These are phyloP conservation scores for Tetrapisispora iriomotensis DNA, from an alignment of 805 yeast genomes.

Conservation along the genomic window DNA sequence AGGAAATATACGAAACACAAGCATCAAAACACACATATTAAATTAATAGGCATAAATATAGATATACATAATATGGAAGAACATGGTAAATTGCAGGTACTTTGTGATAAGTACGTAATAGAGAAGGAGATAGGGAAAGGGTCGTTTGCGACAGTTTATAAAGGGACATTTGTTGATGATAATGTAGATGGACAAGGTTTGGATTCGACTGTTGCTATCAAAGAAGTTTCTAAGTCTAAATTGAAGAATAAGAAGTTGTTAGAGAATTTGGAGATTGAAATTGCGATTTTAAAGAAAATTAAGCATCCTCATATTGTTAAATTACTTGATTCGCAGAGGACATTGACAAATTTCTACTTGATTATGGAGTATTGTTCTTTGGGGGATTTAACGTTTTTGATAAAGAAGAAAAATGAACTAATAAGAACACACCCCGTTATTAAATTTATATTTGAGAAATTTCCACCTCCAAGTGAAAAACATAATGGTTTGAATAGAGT, in stretches of 20 bases:
- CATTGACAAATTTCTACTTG: constrained; percentile 69
- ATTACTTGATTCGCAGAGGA: constrained; percentile 71
- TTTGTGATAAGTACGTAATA: constrained; percentile 21
- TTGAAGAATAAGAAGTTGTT: constrained; percentile 76
- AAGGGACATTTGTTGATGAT: constrained; percentile 40
- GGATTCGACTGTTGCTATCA: constrained; percentile 64
- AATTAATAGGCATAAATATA: neutral
- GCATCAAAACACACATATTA: too few species aligned
- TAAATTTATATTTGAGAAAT: constrained; percentile 62
- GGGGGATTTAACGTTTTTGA: constrained; percentile 87
- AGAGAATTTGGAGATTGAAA: constrained; percentile 88
- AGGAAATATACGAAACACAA: too few species aligned
- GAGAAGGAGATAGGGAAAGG: constrained; percentile 80
- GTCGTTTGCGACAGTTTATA: constrained; percentile 90
- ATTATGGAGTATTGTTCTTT: constrained; percentile 95
- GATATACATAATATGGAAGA: neutral
- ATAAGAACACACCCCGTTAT: constrained; percentile 69
- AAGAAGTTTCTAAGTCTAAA: constrained; percentile 74
- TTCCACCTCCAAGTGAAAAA: constrained; percentile 67
- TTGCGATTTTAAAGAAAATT: constrained; percentile 75
- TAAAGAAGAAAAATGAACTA: constrained; percentile 64
- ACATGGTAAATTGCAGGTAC: neutral
- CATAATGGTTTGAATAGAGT: constrained; percentile 73
- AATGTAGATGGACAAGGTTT: constrained; percentile 28
- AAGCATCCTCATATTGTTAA: constrained; percentile 91